Percentiles rank a stretch among this genome's conserved stretches.
Evolutionary conservation across 2,329 filamentous ascomycete genomes (phyloP).

Genomic region (Trichoderma asperellum): DNA sequence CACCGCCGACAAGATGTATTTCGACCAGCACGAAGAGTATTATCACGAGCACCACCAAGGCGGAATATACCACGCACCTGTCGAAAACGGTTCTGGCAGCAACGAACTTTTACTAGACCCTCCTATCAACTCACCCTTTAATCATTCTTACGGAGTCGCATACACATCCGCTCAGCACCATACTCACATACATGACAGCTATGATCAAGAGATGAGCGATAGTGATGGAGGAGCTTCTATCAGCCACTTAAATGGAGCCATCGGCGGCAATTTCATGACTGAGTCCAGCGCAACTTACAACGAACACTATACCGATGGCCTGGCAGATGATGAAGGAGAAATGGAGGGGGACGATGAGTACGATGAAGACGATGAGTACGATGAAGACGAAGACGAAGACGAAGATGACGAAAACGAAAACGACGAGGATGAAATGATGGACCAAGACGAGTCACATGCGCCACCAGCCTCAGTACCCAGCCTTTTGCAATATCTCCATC

Average conservation of each 20-base stretch:
- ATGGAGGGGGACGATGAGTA: neutral
- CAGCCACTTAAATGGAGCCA: conserved; percentile 13
- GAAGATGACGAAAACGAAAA: neutral
- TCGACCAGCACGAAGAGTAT: neutral
- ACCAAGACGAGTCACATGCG: neutral
- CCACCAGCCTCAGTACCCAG: neutral
- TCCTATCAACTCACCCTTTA: neutral
- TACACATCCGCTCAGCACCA: neutral
- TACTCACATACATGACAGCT: conserved; percentile 32
- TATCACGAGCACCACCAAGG: conserved; percentile 4
- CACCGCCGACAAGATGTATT: neutral
- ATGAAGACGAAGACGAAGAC: neutral
- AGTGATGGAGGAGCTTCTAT: conserved; percentile 42
- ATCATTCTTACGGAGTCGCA: neutral
- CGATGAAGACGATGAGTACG: neutral
- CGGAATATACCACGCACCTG: conserved; percentile 5
- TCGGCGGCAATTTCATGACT: neutral
- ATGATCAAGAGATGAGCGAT: conserved; percentile 44
- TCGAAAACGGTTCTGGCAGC: neutral
- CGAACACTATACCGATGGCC: neutral
- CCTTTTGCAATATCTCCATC: conserved; percentile 11
- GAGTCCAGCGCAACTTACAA: neutral
- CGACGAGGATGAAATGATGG: neutral
- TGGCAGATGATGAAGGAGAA: neutral
- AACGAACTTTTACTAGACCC: conserved; percentile 3